Base-by-base conservation (phyloP, 2,329 filamentous ascomycete species). In the Hirsutella minnesotensis region DNA sequence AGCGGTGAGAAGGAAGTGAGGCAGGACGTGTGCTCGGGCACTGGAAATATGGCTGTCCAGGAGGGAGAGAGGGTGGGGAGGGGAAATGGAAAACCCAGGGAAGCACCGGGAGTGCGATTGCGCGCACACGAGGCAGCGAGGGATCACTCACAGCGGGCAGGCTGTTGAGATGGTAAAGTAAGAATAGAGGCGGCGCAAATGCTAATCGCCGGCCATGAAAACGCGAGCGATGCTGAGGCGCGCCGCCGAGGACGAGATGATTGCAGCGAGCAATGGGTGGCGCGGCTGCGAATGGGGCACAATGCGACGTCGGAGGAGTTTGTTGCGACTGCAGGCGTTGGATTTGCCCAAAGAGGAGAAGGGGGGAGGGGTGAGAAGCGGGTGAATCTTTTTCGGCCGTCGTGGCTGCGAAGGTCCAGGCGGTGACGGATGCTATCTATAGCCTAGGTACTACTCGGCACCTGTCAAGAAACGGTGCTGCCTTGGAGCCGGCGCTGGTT, bases 381-480 rank as follows among this genome's bases (percentile, higher is more conserved):
- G 16, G 29, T 13, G 5, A 24, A 16, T 15, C 38, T 22, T 29
- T 16, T 20, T 18, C 36, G 16, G 41, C 35, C 19, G 18, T n/a
- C 15, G 35, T 13, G 12, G 19, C 19, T 21, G 7, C 16, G 18
- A 42, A 45, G 47, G 49, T 47, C 44, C 48, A 47, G 48, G 49
- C 51, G 49, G 51, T 54, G 49, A 51, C 48, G 47, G 46, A 42
- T 37, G 30, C 41, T 38, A 41, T 20, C 16, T 33, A 16, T 15
- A 40, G 33, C 33, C 24, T 27, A 12, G n/a, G n/a, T n/a, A n/a
- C n/a, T n/a, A n/a, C n/a, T n/a, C n/a, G n/a, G n/a, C n/a, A n/a
- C n/a, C n/a, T n/a, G n/a, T n/a, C n/a, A n/a, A n/a, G n/a, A n/a
- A n/a, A n/a, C n/a, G n/a, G n/a, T n/a, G n/a, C n/a, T n/a, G n/a